Base-by-base conservation (phyloP, 345 rosid genomes). In the Gynandropsis gynandra region DNA sequence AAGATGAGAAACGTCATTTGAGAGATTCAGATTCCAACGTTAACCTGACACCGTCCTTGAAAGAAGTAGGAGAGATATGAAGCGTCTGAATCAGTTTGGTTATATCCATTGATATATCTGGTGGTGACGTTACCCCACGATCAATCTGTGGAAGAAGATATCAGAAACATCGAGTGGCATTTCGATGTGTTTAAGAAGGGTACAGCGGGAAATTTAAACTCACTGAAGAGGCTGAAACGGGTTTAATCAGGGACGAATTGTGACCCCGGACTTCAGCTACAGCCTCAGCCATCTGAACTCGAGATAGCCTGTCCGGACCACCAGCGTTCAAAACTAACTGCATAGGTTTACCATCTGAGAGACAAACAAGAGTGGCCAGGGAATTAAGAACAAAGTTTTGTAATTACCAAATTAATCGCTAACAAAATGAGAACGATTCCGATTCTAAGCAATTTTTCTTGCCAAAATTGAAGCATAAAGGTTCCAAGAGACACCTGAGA, bases 61-160 rank as follows among this genome's bases (percentile, higher is more conserved):
- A 89, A 55, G 75, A 19, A 50, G 81, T 73, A 21, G 93, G 95
- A 38, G 61, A 57, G 24, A 89, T 19, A 12, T 68, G 35, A 32
- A 81, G 69, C 0, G 71, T 64, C 51, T 72, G 73, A 66, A 83
- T 66, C 71, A 89, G 69, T 46, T 77, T 86, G 13, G 77, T 72
- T 51, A 81, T 74, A 57, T 86, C 88, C 94, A 89, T 86, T 12
- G 95, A 83, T 62, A 85, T 89, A 59, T 86, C 97, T 42, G 93
- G 75, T 11, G 97, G 97, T 36, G 95, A 85, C 41, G 19, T 46
- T 15, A 85, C 78, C 3, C 95, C 93, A 1, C 89, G 83, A 52
- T 85, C 82, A 60, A 81, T 77, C 95, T 80, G 70, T 36, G 63
- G 67, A 52, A 58, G 48, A 41, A 7, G 45, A 11, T 29, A 42